A percentile compares a stretch with the other conserved stretches of the same genome.
Evolutionary conservation across 805 yeast species (phyloP).

Genomic region (Kodamaea neixiangensis): DNA sequence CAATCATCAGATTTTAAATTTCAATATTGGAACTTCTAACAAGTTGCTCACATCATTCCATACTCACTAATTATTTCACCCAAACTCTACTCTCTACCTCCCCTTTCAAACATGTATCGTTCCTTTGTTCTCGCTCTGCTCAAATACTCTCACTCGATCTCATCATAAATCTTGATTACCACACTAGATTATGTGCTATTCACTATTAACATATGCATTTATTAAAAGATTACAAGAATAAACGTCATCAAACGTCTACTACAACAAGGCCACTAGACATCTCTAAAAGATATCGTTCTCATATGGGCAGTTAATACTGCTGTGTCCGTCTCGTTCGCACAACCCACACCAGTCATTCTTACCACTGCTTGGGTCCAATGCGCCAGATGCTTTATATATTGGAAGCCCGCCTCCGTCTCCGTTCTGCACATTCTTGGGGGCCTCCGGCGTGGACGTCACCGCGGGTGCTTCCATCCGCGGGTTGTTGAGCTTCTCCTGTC

Average conservation of each 20-base stretch:
- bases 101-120: too few relatives aligned
- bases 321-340: constrained; percentile 90
- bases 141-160: too few relatives aligned
- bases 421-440: neutral
- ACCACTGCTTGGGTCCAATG: constrained; percentile 71
- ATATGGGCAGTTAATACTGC: constrained; percentile 84
- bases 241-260: constrained; percentile 1
- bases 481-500: constrained; percentile 4
- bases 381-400: constrained; percentile 49
- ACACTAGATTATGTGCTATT: neutral
- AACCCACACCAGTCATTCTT: constrained; percentile 86
- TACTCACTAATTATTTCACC: too few relatives aligned
- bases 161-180: too few relatives aligned
- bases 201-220: neutral
- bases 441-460: neutral
- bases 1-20: too few relatives aligned
- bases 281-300: constrained; percentile 57
- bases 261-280: neutral
- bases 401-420: constrained; percentile 29
- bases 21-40: too few relatives aligned
- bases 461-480: neutral
- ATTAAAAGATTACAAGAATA: neutral
- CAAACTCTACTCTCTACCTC: too few relatives aligned
- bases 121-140: too few relatives aligned
- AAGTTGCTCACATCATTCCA: too few relatives aligned